Evolutionary conservation across 495 filamentous ascomycete genomes (phyloP).

Genomic region (Hypoxylon trugodes): DNA sequence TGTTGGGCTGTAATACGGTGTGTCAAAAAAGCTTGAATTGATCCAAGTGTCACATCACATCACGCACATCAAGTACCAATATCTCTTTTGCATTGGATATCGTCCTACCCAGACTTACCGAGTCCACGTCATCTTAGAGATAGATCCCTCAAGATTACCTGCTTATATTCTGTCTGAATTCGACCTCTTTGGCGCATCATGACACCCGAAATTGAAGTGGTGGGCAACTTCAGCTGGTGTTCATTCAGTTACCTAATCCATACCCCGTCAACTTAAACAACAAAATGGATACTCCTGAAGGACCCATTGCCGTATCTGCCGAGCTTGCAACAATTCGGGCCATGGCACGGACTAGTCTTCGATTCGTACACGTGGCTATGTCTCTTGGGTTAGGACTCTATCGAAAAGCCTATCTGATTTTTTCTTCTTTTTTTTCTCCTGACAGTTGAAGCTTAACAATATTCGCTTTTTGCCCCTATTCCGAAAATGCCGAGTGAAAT

Average conservation of each 20-base stretch:
- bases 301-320: background rate
- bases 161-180: background rate
- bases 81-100: slow-evolving; percentile 1
- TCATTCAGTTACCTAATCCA: background rate
- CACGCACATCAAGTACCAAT: too few species aligned
- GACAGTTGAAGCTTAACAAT: too few species aligned
- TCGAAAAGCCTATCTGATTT: background rate
- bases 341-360: background rate
- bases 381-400: background rate
- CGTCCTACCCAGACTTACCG: slow-evolving; percentile 19
- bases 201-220: slow-evolving; percentile 6
- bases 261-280: slow-evolving; percentile 3
- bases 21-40: slow-evolving; percentile 21
- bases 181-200: slow-evolving; percentile 12
- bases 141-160: slow-evolving; percentile 2
- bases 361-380: slow-evolving; percentile 4
- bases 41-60: too few species aligned
- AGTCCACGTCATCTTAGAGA: slow-evolving; percentile 33
- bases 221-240: background rate
- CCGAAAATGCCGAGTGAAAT: too few species aligned
- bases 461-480: too few species aligned
- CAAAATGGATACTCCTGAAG: too few species aligned
- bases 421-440: too few species aligned
- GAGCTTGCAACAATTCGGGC: background rate
- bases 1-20: background rate